Evolutionary conservation across 805 yeast species (phyloP).

Genomic region (Ogataea methanolica): DNA sequence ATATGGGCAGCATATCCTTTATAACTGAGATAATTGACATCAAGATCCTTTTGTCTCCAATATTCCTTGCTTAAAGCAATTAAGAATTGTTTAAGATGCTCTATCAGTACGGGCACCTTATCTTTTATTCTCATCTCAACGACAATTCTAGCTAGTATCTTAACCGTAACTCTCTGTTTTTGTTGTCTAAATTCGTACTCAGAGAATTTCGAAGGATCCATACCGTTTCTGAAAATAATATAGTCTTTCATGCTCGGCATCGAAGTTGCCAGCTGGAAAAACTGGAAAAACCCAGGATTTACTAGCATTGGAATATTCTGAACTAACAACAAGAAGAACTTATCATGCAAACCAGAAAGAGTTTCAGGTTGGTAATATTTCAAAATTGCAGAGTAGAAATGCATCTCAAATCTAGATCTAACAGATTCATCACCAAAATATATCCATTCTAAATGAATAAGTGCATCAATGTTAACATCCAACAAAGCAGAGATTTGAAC

Average conservation of each 20-base stretch:
- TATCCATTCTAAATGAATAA: constrained; percentile 27
- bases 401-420: constrained; percentile 17
- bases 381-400: constrained; percentile 19
- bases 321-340: constrained; percentile 12
- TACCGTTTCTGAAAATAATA: constrained; percentile 19
- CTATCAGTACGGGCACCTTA: background rate
- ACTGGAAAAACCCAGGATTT: constrained; percentile 11
- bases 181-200: constrained; percentile 13
- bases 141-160: constrained; percentile 18
- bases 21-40: background rate
- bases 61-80: constrained; percentile 15
- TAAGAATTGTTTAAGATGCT: constrained; percentile 10
- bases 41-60: constrained; percentile 6
- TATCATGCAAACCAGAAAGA: constrained; percentile 5
- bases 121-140: constrained; percentile 9
- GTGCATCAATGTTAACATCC: constrained; percentile 14
- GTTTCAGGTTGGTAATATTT: constrained; percentile 9
- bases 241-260: constrained; percentile 7
- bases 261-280: constrained; percentile 10
- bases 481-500: constrained; percentile 12
- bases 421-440: constrained; percentile 21
- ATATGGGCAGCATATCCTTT: constrained; percentile 16
- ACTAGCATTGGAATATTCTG: constrained; percentile 13
- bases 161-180: constrained; percentile 16
- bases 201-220: constrained; percentile 11